Evolutionary conservation across 371 early-diverging fungal genomes (phyloP).

Genomic region (Paraphysoderma sedebokerense): DNA sequence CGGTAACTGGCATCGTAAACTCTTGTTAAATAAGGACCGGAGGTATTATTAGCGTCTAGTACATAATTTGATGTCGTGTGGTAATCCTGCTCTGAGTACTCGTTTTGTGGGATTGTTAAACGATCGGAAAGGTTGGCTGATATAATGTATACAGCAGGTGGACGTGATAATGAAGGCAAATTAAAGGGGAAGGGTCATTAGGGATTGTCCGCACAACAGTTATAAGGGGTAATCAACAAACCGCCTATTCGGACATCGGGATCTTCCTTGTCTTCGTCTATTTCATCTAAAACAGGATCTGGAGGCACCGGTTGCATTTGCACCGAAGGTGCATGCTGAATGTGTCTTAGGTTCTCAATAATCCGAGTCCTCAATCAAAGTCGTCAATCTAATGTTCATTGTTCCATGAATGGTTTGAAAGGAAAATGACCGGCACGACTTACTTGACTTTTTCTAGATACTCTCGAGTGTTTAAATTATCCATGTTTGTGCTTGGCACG

Average conservation of each 20-base stretch:
- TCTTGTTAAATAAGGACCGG: too few species aligned
- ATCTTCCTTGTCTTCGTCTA: conserved; percentile 28
- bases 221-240: neutral
- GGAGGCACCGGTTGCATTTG: conserved; percentile 67
- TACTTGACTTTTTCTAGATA: conserved; percentile 77
- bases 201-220: neutral
- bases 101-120: too few species aligned
- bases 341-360: conserved; percentile 69
- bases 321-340: conserved; percentile 88
- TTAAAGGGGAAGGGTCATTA: too few species aligned
- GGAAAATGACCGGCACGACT: conserved; percentile 3
- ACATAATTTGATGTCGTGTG: too few species aligned
- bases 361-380: conserved; percentile 27
- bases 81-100: too few species aligned
- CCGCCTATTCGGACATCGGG: conserved; percentile 6
- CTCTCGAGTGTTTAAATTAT: conserved; percentile 77
- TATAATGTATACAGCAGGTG: too few species aligned
- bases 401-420: neutral
- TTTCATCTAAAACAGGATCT: too few species aligned
- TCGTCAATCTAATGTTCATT: neutral
- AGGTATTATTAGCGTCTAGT: too few species aligned
- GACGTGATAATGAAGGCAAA: too few species aligned
- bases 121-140: too few species aligned
- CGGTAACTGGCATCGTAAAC: too few species aligned
- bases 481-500: conserved; percentile 90